Evolutionary conservation across 805 yeast genomes (phyloP).

Genomic region (Yamadazyma laniorum): DNA sequence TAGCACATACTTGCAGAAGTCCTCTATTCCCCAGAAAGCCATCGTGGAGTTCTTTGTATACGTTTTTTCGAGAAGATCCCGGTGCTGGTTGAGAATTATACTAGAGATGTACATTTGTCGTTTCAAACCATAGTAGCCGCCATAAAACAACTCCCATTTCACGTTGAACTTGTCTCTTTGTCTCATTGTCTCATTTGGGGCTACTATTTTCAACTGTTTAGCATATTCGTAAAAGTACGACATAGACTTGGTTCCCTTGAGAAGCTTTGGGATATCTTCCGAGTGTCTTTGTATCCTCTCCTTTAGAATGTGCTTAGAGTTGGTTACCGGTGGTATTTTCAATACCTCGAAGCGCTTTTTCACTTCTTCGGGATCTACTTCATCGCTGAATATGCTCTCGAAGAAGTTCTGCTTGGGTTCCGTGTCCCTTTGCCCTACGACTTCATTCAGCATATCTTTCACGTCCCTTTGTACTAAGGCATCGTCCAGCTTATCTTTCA

Average conservation of each 20-base stretch:
- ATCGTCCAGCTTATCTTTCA: background rate
- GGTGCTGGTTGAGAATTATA: conserved; percentile 35
- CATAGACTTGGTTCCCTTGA: conserved; percentile 39
- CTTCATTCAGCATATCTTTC: background rate
- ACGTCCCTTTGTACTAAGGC: too few species aligned
- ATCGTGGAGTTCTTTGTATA: conserved; percentile 42
- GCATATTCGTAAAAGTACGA: conserved; percentile 56
- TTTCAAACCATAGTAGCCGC: conserved; percentile 62
- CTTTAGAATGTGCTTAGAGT: conserved; percentile 24
- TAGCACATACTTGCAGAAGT: conserved; percentile 56
- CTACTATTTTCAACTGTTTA: conserved; percentile 30
- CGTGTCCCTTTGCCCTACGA: background rate
- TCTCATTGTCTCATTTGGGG: conserved; percentile 45
- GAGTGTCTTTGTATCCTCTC: conserved; percentile 28
- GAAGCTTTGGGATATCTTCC: conserved; percentile 33
- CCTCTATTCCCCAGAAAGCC: conserved; percentile 58
- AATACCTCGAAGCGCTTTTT: conserved; percentile 15
- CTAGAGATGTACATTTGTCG: conserved; percentile 53
- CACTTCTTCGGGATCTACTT: conserved; percentile 11
- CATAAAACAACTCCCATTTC: conserved; percentile 45
- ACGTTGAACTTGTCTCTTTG: conserved; percentile 45
- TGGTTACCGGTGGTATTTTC: conserved; percentile 17
- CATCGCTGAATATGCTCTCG: background rate
- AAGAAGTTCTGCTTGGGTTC: background rate
- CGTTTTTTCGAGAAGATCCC: conserved; percentile 25